Evolutionary conservation across 176 grass and related monocot species (phyloP).

Genomic region (Pontederia paniculata): DNA sequence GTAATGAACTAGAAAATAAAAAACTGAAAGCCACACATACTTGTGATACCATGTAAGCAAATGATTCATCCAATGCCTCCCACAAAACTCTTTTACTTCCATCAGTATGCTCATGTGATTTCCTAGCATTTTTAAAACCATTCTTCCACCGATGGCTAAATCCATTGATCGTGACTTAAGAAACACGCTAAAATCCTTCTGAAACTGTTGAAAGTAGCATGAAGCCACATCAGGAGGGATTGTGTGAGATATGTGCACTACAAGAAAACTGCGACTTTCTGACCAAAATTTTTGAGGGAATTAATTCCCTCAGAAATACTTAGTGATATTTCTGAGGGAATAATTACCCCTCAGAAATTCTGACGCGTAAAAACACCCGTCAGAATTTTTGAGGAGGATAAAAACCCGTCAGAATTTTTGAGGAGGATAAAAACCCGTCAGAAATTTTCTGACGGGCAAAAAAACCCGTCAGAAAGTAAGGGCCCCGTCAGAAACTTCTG

Average conservation of each 20-base stretch:
- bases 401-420: too few relatives aligned
- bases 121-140: slow-evolving; percentile 80
- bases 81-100: slow-evolving; percentile 50
- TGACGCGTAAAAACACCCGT: too few relatives aligned
- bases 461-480: too few relatives aligned
- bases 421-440: too few relatives aligned
- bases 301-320: too few relatives aligned
- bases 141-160: slow-evolving; percentile 49
- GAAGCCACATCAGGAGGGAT: slow-evolving; percentile 36
- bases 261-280: too few relatives aligned
- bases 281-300: too few relatives aligned
- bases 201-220: slow-evolving; percentile 73
- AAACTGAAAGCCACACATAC: slow-evolving; percentile 18
- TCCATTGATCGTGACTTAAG: slow-evolving; percentile 69
- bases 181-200: slow-evolving; percentile 69
- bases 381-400: too few relatives aligned
- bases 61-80: slow-evolving; percentile 74
- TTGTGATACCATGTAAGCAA: slow-evolving; percentile 51
- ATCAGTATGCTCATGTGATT: slow-evolving; percentile 30
- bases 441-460: too few relatives aligned
- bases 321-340: too few relatives aligned
- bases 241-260: slow-evolving; percentile 60
- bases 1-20: not conserved
- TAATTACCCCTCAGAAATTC: too few relatives aligned
- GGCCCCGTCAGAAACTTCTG: too few relatives aligned